Evolutionary conservation across 163 green algal species (phyloP), one percentile per base, ranked within the genome.

Genomic region (Scenedesmus sp.): DNA sequence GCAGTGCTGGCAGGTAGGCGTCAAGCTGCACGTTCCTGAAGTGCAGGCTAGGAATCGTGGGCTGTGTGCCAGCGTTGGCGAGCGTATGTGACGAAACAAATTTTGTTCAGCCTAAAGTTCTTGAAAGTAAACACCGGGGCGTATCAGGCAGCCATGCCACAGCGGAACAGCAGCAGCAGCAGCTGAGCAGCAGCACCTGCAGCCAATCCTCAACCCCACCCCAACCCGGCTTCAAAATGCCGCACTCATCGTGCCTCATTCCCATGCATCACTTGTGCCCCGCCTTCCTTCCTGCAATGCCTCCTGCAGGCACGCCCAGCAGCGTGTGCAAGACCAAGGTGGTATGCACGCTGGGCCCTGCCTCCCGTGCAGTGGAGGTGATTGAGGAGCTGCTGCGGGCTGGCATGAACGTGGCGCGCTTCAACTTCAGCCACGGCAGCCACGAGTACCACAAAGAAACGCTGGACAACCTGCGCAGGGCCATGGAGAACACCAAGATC

Each of bases 351-450:
- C 94, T 99, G 66, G 98, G 98, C 0, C 98, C 98, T 3, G 96
- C 96, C 91, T 98, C 95, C 5, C 93, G 97, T n/a, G 94, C 66
- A 8, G 97, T 99, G 13, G 92, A 96, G 83, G 94, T 98, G 13
- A 93, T 99, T 46, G 97, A 99, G 93, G 97, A 99, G 94, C 97
- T 99, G 84, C 96, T 99, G 84, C 93, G 94, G 1, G 96, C 96
- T 52, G 98, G 98, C 57, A 99, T 99, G 98, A 98, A 96, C 84
- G 97, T 99, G 8, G 98, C 98, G 4, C 96, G 98, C 83, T 99
- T 99, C 96, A 99, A 99, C 94, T 99, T 99, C 93, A 98, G 95
- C 10, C 98, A 99, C 93, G 98, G 98, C 26, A 97, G 95, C 2
- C 97, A 99, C 90, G 97, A 99, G 56, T 99, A 99, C 92, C 97